Evolutionary conservation across 257 asterid genomes (phyloP), one percentile per base, ranked within the genome.

Genomic region (Gynochthodes officinalis): DNA sequence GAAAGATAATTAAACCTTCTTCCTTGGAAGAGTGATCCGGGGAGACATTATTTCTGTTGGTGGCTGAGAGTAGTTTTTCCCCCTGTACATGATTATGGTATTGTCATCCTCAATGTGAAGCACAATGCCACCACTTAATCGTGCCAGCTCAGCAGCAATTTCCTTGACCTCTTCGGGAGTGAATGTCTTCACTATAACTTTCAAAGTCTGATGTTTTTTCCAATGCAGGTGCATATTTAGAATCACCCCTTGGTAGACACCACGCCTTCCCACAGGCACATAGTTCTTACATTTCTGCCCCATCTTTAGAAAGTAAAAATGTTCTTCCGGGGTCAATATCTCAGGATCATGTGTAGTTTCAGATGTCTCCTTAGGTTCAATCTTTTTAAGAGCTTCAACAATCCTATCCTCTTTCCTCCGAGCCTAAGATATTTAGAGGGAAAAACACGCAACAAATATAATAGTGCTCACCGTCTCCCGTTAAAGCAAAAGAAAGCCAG

Each of bases 11-110:
- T 16, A 23, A 39, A 94, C 98, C 99, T 92, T 95, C 84, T 87
- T 95, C 84, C 99, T 82, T 11, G 97, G 79, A 52, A 95, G 97
- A 67, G 97, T 92, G 81, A 75, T 58, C 69, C 97, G 81, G 8
- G 99, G 99, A 71, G 98, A 87, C 99, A 95, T 95, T 57, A 95
- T 95, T 89, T 95, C 99, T 0, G 98, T 92, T 13, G 98, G 98
- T 12, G 99, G 99, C 83, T 95, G 99, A 74, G 91, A 78, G 63
- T 95, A 95, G 74, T 95, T 95, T 81, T 95, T 95, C 80, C 99
- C 99, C 76, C 99, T 78, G 75, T 92, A 95, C 98, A 92, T 95
- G 28, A 95, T 90, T 72, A 95, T 85, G 28, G 96, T 92, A 78
- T 81, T 59, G 0, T 86, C 91, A 59, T 90, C 98, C 81, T 89